These are phyloP conservation scores for Seminavis robusta DNA, from an alignment of 108 stramenopile species.

Conservation along the genomic window DNA sequence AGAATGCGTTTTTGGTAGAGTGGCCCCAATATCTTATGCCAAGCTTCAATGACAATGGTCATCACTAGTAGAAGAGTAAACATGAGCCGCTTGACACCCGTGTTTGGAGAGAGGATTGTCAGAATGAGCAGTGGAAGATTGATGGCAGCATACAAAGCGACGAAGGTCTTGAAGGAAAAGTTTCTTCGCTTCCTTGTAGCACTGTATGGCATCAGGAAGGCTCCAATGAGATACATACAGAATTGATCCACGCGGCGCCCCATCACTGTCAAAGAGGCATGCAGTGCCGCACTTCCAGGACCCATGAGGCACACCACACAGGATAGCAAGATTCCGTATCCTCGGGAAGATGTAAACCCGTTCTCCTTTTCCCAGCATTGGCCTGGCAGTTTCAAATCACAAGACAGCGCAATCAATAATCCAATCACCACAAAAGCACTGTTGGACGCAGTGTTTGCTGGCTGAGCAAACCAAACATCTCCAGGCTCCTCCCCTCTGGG, in stretches of 20 bases:
- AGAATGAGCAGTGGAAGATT: too few species aligned
- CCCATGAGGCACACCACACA: conserved; percentile 3
- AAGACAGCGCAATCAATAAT: conserved; percentile 2
- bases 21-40: too few species aligned
- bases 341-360: conserved; percentile 1
- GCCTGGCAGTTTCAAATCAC: conserved; percentile 2
- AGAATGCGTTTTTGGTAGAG: too few species aligned
- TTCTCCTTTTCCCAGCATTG: not conserved
- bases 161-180: too few species aligned
- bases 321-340: not conserved
- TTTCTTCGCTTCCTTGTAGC: too few species aligned
- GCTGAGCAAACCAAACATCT: conserved; percentile 19
- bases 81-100: not conserved
- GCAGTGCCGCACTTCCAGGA: conserved; percentile 9
- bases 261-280: conserved; percentile 14
- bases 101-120: too few species aligned
- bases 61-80: conserved; percentile 4
- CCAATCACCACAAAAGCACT: conserved; percentile 5
- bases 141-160: conserved; percentile 8
- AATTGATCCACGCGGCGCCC: conserved; percentile 8
- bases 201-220: conserved; percentile 1
- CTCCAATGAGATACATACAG: conserved; percentile 8
- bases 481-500: conserved; percentile 15
- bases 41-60: not conserved
- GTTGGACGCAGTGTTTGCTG: conserved; percentile 9